Conservation (phyloP, 2,329 filamentous ascomycete species). For the Trichophyton equinum region DNA sequence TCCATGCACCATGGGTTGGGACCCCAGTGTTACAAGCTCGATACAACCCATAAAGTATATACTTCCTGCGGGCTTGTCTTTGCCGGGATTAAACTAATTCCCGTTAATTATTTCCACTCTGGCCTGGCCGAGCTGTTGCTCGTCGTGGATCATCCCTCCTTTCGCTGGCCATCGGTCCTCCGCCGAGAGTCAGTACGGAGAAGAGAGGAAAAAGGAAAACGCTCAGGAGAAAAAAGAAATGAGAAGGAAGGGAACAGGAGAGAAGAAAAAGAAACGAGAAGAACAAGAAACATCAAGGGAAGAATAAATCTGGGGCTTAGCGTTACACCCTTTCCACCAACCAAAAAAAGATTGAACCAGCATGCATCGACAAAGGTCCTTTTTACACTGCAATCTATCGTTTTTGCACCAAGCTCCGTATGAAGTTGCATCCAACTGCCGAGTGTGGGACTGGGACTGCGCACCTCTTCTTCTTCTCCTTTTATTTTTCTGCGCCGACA, state of each 20-base stretch:
- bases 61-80: background rate
- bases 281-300: background rate
- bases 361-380: background rate
- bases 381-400: background rate
- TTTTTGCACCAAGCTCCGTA: constrained; percentile 1
- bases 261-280: background rate
- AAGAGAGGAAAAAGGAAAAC: background rate
- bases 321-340: background rate
- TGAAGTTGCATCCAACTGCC: background rate
- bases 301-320: background rate
- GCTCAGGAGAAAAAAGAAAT: background rate
- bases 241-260: background rate
- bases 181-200: background rate
- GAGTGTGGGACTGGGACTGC: background rate
- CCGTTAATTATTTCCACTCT: constrained; percentile 5
- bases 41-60: background rate
- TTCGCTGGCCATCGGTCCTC: background rate
- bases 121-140: background rate
- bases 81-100: background rate
- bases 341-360: background rate
- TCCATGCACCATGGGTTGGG: background rate
- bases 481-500: no score
- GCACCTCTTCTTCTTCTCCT: background rate
- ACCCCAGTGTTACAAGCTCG: background rate
- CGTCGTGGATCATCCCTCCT: background rate